phyloP scores from a whole-genome alignment of 768 basidiomycete genomes.

The Rhodotorula toruloides region DNA sequence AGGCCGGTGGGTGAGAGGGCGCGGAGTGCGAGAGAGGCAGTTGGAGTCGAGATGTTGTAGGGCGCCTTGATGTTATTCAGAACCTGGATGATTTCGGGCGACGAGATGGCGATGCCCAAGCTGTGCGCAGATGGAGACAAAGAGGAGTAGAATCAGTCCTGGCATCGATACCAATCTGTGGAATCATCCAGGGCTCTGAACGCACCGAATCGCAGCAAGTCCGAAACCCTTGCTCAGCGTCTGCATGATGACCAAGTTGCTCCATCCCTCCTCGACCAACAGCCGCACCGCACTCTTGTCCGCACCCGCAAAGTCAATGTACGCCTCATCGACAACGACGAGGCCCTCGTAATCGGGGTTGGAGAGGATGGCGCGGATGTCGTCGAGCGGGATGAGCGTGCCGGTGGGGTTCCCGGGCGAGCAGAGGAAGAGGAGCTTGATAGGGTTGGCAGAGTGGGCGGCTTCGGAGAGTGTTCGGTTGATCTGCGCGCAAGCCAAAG shows the following conservation, averaged over 20 bases:
- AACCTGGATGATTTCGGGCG: conserved; percentile 82
- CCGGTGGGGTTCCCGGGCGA: conserved; percentile 97
- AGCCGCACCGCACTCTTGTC: conserved; percentile 47
- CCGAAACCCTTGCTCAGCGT: conserved; percentile 96
- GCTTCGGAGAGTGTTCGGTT: conserved; percentile 59
- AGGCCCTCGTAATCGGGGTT: conserved; percentile 81
- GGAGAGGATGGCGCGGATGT: conserved; percentile 66
- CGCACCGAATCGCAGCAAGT: conserved; percentile 85
- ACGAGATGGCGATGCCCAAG: conserved; percentile 81
- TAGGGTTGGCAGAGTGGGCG: conserved; percentile 46
- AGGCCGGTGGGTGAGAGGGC: conserved; percentile 66
- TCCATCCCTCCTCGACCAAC: conserved; percentile 66
- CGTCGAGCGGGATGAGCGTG: conserved; percentile 68
- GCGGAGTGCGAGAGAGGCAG: conserved; percentile 70
- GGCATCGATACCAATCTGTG: background rate
- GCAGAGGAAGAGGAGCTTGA: conserved; percentile 90
- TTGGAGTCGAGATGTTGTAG: conserved; percentile 90
- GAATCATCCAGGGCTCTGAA: background rate
- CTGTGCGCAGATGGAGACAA: conserved; percentile 52
- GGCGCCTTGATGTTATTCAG: conserved; percentile 94
- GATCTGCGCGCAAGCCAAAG: conserved; percentile 53
- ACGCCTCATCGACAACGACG: conserved; percentile 92
- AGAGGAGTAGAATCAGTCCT: background rate
- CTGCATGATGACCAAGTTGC: conserved; percentile 89
- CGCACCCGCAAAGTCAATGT: conserved; percentile 78